Conservation (phyloP, 2,329 filamentous ascomycete species). For the Fusarium tjaetaba region DNA sequence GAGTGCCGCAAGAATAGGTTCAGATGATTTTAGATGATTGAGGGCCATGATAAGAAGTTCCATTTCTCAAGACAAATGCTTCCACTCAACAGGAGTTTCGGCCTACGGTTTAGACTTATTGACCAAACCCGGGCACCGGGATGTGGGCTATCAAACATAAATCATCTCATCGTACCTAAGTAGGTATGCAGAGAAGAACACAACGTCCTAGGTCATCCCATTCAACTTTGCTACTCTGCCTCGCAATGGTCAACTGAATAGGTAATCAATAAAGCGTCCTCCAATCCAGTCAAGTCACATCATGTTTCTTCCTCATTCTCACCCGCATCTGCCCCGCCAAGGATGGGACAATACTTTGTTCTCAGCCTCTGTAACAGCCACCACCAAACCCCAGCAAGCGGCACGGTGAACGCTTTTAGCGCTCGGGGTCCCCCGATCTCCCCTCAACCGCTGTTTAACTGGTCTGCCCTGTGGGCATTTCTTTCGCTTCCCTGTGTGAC, state of each 20-base stretch:
- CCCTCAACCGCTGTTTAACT: slow-evolving; percentile 28
- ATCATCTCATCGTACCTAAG: not conserved
- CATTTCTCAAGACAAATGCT: not conserved
- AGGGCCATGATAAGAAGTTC: not conserved
- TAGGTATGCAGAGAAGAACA: not conserved
- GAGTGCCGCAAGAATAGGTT: slow-evolving; percentile 43
- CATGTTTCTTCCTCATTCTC: not conserved
- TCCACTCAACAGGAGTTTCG: not conserved
- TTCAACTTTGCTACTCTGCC: not conserved
- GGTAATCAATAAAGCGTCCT: not conserved
- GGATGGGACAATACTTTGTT: slow-evolving; percentile 5
- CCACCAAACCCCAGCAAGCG: slow-evolving; percentile 35
- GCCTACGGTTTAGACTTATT: not conserved
- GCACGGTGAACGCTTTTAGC: slow-evolving; percentile 32
- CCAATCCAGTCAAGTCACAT: not conserved
- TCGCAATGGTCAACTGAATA: slow-evolving; percentile 3
- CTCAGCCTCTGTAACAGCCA: slow-evolving; percentile 32
- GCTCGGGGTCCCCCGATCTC: slow-evolving; percentile 38
- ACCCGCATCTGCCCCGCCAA: slow-evolving; percentile 24
- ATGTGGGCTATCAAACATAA: not conserved
- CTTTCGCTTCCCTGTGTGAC: not conserved
- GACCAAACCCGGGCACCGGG: not conserved
- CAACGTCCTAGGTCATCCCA: not conserved
- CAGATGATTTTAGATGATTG: not conserved
- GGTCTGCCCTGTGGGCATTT: slow-evolving; percentile 38